Evolutionary conservation across 2,329 filamentous ascomycete genomes (phyloP), one percentile per base, ranked within the genome.

Genomic region (Fusarium tricinctum): DNA sequence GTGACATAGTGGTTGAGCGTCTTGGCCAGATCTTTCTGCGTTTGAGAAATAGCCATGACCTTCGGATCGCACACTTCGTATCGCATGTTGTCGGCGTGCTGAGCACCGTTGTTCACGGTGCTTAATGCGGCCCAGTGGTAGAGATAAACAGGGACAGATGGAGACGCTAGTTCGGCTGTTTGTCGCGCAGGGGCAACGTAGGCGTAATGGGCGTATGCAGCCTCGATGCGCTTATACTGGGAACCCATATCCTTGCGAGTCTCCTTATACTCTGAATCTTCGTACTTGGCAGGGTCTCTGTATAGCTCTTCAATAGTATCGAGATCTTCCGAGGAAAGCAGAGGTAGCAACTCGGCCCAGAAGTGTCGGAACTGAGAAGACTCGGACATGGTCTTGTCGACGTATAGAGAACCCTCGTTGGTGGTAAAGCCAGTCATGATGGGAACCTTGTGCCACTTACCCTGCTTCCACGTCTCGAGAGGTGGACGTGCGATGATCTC

Each of bases 381-480:
- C 3, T 79, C 80, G 5, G 81, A 79, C 64, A 85, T 81, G 6
- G 74, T 68, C 30, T 81, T 78, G 0, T 89, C 84, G 1, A 92
- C 86, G 71, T 92, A 93, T 32, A 85, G 78, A 1, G 88, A 84
- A 5, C 90, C 91, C 75, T 93, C 91, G 70, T 92, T 89, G 39
- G 86, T 86, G 72, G 89, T 89, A 78, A 89, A 92, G 4, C 91
- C 91, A 0, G 90, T 92, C 60, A 93, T 79, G 40, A 92, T 85
- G 1, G 74, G 74, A 0, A 76, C 61, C 23, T 73, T 74, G 54
- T 74, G 73, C 73, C 73, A 75, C 33, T 67, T 69, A 13, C 68
- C 74, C 15, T 58, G 43, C 22, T 61, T 55, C 88, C 88, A 91
- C 10, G 84, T 83, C 22, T 84, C 81, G 3, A 91, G 80, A 2